Evolutionary conservation across 768 basidiomycete genomes (phyloP).

Genomic region (Gautieria morchelliformis): DNA sequence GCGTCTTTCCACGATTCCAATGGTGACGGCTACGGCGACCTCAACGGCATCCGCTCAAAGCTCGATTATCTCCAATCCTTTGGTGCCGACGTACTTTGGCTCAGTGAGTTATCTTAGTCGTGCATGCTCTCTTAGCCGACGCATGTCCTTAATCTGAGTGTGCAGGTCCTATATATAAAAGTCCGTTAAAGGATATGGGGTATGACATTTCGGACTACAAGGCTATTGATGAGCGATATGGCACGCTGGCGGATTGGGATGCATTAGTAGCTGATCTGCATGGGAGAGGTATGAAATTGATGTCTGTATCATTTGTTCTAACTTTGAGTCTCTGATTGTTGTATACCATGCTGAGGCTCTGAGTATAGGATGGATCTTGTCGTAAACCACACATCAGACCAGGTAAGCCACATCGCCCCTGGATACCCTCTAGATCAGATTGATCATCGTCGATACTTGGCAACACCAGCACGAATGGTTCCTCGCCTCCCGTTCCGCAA

Average conservation of each 20-base stretch:
- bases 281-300: constrained; percentile 57
- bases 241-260: constrained; percentile 54
- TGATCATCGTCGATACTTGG: neutral
- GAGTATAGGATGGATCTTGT: constrained; percentile 62
- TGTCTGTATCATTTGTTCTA: constrained; percentile 29
- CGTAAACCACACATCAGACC: constrained; percentile 63
- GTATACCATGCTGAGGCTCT: neutral
- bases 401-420: constrained; percentile 26
- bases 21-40: constrained; percentile 60
- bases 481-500: constrained; percentile 41
- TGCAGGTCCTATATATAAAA: constrained; percentile 52
- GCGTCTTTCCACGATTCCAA: constrained; percentile 65
- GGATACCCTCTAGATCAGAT: constrained; percentile 3
- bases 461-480: constrained; percentile 60
- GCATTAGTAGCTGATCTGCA: constrained; percentile 43
- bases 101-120: constrained; percentile 21
- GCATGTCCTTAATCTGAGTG: neutral
- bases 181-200: constrained; percentile 64
- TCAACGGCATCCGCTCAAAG: constrained; percentile 54
- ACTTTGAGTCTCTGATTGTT: neutral
- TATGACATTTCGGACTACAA: constrained; percentile 47
- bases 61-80: constrained; percentile 61
- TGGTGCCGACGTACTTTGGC: constrained; percentile 61
- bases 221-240: constrained; percentile 41
- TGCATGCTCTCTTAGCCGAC: neutral